These are phyloP conservation scores for Teratosphaeria zuluensis DNA, from an alignment of 2,329 filamentous ascomycete genomes.

Conservation along the genomic window DNA sequence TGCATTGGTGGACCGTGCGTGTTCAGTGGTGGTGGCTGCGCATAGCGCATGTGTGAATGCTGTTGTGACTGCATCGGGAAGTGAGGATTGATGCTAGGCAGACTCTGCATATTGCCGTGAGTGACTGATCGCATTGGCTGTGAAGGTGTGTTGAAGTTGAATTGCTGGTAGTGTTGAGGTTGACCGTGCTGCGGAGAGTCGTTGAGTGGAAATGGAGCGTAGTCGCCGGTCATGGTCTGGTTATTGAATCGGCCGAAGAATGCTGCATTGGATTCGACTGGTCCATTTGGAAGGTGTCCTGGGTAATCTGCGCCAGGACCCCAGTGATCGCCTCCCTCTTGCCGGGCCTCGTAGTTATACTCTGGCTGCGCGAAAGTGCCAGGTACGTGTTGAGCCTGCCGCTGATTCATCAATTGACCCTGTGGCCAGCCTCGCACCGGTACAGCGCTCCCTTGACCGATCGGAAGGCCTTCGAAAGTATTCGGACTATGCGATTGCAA, in stretches of 20 bases:
- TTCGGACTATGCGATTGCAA: conserved; percentile 13
- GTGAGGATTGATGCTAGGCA: background rate
- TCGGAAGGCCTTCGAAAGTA: conserved; percentile 8
- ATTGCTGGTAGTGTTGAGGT: background rate
- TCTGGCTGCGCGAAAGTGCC: background rate
- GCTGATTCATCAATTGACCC: background rate
- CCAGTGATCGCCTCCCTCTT: background rate
- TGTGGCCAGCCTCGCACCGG: background rate
- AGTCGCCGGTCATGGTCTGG: conserved; percentile 3
- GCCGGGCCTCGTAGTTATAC: background rate
- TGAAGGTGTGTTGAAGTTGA: background rate
- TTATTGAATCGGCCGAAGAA: background rate
- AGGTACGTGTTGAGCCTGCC: background rate
- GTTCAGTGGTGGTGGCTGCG: conserved; percentile 1
- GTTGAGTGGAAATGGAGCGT: conserved; percentile 6
- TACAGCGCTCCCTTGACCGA: conserved; percentile 8
- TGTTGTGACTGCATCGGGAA: background rate
- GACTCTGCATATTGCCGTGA: conserved; percentile 9
- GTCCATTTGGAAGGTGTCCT: background rate
- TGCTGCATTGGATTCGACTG: background rate
- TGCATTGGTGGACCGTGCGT: background rate
- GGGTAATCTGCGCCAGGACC: background rate
- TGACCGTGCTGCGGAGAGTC: background rate
- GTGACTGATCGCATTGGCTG: conserved; percentile 10
- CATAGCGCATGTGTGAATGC: background rate